Base-by-base conservation (phyloP, 2,329 filamentous ascomycete genomes). In the Fusarium staphyleae region DNA sequence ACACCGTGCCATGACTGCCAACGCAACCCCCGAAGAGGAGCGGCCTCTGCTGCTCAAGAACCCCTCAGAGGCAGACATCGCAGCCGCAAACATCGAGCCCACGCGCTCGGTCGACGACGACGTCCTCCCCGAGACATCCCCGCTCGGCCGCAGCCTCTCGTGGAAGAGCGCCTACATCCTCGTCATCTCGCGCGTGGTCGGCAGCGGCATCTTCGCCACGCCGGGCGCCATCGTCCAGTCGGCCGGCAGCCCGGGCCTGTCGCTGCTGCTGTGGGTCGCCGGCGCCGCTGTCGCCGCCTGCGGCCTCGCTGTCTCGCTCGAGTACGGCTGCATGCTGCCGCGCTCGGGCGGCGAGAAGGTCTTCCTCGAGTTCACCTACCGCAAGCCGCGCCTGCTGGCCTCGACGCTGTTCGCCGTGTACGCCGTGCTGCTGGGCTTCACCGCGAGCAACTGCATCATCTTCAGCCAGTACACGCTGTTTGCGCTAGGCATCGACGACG, bases 161-260 rank as follows among this genome's bases (percentile, higher is more conserved):
- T 88, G 86, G 84, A 76, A 77, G 19, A 86, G 82, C 62, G 83
- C 84, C 2, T 88, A 86, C 67, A 85, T 89, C 48, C 77, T 89
- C 15, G 84, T 87, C 7, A 85, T 89, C 19, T 88, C 85, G 2
- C 80, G 87, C 11, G 85, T 90, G 5, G 85, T 90, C 24, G 87
- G 87, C 11, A 87, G 81, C 63, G 87, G 87, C 19, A 89, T 91
- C 58, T 91, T 90, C 65, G 87, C 87, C 1, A 89, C 87, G 0
- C 88, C 86, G 0, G 87, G 85, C 0, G 80, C 86, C 4, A 88
- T 91, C 42, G 77, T 89, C 3, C 80, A 83, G 30, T 81, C 84
- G 0, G 84, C 86, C 2, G 88, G 88, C 2, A 90, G 87, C 48
- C 78, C 87, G 0, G 87, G 87, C 0, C 72, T 90, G 3, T 80